Evolutionary conservation across 441 rosid genomes (phyloP).

Genomic region (Lagerstroemia fauriei): DNA sequence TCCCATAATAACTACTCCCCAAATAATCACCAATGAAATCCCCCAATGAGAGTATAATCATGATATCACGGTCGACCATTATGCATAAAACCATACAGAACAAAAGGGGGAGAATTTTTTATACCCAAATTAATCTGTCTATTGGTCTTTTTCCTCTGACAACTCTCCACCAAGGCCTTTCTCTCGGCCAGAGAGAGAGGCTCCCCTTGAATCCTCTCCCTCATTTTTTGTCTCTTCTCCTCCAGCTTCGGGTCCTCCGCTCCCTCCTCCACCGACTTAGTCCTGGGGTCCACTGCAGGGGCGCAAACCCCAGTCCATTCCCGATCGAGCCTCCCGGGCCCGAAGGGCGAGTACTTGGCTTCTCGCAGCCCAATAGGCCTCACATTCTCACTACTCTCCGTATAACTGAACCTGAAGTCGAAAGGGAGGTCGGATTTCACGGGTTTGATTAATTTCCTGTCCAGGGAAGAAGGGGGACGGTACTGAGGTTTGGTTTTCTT

Average conservation of each 20-base stretch:
- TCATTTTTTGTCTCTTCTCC: conserved; percentile 60
- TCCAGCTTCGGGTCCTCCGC: conserved; percentile 64
- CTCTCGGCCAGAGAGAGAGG: conserved; percentile 75
- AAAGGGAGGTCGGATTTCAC: conserved; percentile 61
- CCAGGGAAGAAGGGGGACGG: conserved; percentile 82
- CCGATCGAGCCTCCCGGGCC: conserved; percentile 72
- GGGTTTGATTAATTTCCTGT: conserved; percentile 44
- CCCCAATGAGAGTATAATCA: background rate
- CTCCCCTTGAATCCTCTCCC: conserved; percentile 65
- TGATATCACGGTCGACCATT: background rate
- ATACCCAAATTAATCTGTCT: conserved; percentile 74
- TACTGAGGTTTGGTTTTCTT: conserved; percentile 65
- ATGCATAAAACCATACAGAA: background rate
- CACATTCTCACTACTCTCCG: conserved; percentile 64
- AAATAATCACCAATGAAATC: background rate
- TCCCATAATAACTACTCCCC: background rate
- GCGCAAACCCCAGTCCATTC: conserved; percentile 90
- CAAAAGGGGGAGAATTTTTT: background rate
- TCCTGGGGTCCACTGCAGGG: conserved; percentile 66
- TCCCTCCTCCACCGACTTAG: conserved; percentile 56
- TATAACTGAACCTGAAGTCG: conserved; percentile 85
- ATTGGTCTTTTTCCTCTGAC: conserved; percentile 66
- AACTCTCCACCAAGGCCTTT: conserved; percentile 62
- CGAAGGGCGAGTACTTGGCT: conserved; percentile 90
- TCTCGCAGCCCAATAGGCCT: conserved; percentile 85